A percentile compares a stretch with the other conserved stretches of the same genome.
Conservation (phyloP, 306 rosid species). For the Fagus sylvatica region DNA sequence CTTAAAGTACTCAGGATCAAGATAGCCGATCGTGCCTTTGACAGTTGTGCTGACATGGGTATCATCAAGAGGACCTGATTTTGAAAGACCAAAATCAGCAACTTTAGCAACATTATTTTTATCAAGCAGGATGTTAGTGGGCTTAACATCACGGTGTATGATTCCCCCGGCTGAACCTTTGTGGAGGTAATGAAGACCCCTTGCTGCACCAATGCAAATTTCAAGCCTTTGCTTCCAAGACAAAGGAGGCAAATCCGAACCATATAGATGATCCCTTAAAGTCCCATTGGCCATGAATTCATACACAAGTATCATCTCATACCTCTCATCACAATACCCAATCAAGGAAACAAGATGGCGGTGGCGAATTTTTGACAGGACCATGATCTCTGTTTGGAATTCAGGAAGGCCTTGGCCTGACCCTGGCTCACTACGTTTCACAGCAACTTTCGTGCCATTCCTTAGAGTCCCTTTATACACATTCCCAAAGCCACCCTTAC, state of each 20-base stretch:
- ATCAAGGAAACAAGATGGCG: conserved; percentile 53
- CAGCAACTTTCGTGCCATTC: conserved; percentile 45
- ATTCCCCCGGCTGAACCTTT: conserved; percentile 51
- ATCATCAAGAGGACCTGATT: conserved; percentile 37
- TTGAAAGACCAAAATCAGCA: conserved; percentile 58
- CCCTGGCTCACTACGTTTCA: conserved; percentile 51
- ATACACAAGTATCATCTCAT: conserved; percentile 60
- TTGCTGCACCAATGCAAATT: conserved; percentile 56
- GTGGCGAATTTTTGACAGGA: conserved; percentile 53
- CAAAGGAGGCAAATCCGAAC: conserved; percentile 34
- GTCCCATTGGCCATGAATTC: conserved; percentile 59
- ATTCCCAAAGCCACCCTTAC: conserved; percentile 56
- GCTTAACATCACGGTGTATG: conserved; percentile 57
- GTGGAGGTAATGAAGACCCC: conserved; percentile 59
- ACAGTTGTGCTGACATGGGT: conserved; percentile 52
- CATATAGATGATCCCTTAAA: conserved; percentile 49
- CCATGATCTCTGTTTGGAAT: conserved; percentile 49
- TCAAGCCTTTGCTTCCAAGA: conserved; percentile 60
- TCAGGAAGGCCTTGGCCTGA: conserved; percentile 55
- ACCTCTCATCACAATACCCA: conserved; percentile 53
- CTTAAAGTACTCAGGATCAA: conserved; percentile 54
- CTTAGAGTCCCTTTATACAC: conserved; percentile 41
- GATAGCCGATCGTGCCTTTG: conserved; percentile 57
- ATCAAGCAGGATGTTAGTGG: conserved; percentile 54
- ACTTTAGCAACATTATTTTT: conserved; percentile 50